phyloP scores from a whole-genome alignment of 345 rosid genomes.

The Streptanthus diversifolius region DNA sequence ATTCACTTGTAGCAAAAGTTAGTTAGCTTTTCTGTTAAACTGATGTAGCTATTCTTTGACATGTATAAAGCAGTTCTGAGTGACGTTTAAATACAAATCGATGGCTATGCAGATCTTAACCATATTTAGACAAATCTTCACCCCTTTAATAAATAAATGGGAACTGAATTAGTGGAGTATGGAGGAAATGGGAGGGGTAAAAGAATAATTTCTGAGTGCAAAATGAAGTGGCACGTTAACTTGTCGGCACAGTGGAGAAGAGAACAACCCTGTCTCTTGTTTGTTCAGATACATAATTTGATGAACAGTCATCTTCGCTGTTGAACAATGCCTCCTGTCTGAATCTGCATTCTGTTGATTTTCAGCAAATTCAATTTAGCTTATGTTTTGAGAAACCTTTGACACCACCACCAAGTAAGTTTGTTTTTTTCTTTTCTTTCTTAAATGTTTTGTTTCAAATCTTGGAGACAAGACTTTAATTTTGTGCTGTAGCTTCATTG shows the following conservation, averaged over 20 bases:
- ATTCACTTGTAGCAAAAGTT: neutral
- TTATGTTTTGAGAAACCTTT: neutral
- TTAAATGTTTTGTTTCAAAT: conserved; percentile 11
- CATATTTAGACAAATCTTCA: neutral
- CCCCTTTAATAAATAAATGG: neutral
- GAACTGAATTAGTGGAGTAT: neutral
- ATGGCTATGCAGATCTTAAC: conserved; percentile 5
- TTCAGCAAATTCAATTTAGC: neutral
- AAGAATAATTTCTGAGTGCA: conserved; percentile 19
- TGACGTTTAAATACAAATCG: neutral
- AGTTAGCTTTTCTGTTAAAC: neutral
- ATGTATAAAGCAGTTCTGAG: neutral
- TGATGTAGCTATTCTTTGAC: neutral
- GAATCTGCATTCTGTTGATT: conserved; percentile 17
- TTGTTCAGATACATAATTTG: conserved; percentile 23
- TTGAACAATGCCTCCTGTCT: neutral
- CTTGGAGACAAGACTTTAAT: conserved; percentile 20
- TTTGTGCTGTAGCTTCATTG: neutral
- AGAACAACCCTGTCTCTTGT: conserved; percentile 29
- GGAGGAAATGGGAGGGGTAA: conserved; percentile 27
- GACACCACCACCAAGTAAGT: conserved; percentile 9
- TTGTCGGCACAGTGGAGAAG: conserved; percentile 36
- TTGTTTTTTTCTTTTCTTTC: neutral
- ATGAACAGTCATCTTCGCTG: conserved; percentile 27
- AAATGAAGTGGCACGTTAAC: conserved; percentile 34